A percentile compares a stretch with the other conserved stretches of the same genome.
Evolutionary conservation across 78 protist genomes (phyloP).

Genomic region (Dictyostelium intermedium): DNA sequence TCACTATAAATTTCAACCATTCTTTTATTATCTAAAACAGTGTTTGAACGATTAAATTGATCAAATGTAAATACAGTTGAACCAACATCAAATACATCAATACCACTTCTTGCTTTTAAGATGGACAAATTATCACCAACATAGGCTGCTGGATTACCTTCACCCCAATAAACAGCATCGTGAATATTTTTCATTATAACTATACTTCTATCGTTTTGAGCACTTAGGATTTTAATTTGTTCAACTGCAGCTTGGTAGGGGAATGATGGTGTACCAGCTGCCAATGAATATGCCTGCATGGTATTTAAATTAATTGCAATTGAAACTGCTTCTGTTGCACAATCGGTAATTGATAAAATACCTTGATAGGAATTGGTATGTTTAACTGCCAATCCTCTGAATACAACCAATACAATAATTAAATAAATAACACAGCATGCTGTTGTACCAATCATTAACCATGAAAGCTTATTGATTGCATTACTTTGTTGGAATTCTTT

Average conservation of each 20-base stretch:
- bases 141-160: neutral
- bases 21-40: neutral
- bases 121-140: neutral
- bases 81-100: constrained; percentile 7
- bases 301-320: neutral
- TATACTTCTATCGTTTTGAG: neutral
- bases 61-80: neutral
- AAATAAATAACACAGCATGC: neutral
- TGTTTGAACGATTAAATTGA: constrained; percentile 39
- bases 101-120: neutral
- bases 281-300: neutral
- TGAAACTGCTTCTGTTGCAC: neutral
- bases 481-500: constrained; percentile 46
- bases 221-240: too few species aligned
- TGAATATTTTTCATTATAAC: constrained; percentile 38
- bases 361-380: constrained; percentile 42
- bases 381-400: neutral
- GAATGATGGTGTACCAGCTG: neutral
- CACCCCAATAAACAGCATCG: constrained; percentile 61
- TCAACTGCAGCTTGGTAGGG: too few species aligned
- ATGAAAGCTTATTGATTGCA: constrained; percentile 27
- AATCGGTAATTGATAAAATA: constrained; percentile 8
- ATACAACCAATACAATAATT: constrained; percentile 6
- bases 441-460: constrained; percentile 38
- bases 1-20: neutral